Conservation (phyloP, 176 grass and related monocot genomes). For the Panicum miliaceum region DNA sequence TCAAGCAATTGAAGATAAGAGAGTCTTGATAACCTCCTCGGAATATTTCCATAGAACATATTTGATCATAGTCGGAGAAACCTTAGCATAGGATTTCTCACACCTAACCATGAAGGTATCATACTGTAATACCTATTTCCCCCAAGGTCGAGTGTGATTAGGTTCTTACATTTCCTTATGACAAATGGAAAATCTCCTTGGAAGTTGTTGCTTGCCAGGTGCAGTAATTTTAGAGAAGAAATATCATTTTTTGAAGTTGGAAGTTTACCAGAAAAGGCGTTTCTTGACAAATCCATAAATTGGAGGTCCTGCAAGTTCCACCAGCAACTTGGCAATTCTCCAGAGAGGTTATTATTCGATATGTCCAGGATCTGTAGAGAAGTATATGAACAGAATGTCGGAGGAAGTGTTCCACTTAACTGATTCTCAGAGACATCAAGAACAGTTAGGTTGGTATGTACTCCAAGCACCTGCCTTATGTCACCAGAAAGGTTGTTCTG, state of each 20-base stretch:
- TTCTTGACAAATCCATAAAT: neutral
- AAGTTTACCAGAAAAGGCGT: neutral
- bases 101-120: neutral
- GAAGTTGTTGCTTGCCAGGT: neutral
- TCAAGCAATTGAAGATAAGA: neutral
- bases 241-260: neutral
- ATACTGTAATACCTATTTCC: neutral
- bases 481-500: conserved; percentile 1
- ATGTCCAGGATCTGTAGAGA: conserved; percentile 23
- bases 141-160: neutral
- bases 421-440: conserved; percentile 46
- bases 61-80: neutral
- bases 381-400: conserved; percentile 12
- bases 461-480: neutral
- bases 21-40: neutral
- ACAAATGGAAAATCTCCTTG: neutral
- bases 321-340: neutral
- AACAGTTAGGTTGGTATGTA: conserved; percentile 5
- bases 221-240: neutral
- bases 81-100: neutral
- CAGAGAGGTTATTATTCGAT: conserved; percentile 32
- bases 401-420: conserved; percentile 31
- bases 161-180: neutral
- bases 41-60: neutral
- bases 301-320: neutral